Conservation (phyloP, 2,329 filamentous ascomycete species). For the Exutisphaerella laricina region DNA sequence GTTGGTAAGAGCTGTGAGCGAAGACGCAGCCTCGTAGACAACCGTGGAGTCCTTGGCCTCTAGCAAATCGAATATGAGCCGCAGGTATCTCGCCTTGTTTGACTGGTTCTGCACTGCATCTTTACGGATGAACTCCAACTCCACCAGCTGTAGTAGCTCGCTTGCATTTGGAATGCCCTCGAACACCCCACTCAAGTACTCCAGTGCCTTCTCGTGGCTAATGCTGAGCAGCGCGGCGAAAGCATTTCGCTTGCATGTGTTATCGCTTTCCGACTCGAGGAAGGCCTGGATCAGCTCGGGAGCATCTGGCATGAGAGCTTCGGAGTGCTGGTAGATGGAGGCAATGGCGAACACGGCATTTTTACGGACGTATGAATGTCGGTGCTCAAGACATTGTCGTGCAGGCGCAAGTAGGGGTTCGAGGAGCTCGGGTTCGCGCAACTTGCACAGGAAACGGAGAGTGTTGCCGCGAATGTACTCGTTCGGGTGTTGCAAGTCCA, state of each 20-base stretch:
- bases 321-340: slow-evolving; percentile 86
- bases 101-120: slow-evolving; percentile 91
- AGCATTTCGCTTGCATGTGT: slow-evolving; percentile 96
- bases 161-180: slow-evolving; percentile 92
- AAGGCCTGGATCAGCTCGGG: slow-evolving; percentile 87
- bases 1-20: slow-evolving; percentile 84
- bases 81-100: slow-evolving; percentile 91
- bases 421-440: slow-evolving; percentile 90
- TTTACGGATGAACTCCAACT: slow-evolving; percentile 95
- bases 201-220: slow-evolving; percentile 84
- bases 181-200: slow-evolving; percentile 82
- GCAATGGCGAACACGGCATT: slow-evolving; percentile 94
- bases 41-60: slow-evolving; percentile 92
- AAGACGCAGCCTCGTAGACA: slow-evolving; percentile 94
- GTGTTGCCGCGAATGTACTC: slow-evolving; percentile 98
- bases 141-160: slow-evolving; percentile 85
- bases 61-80: slow-evolving; percentile 92
- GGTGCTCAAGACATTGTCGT: slow-evolving; percentile 86
- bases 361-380: slow-evolving; percentile 96
- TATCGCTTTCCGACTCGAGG: slow-evolving; percentile 83
- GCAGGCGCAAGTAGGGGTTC: slow-evolving; percentile 92
- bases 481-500: slow-evolving; percentile 94
- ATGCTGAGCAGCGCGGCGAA: slow-evolving; percentile 88
- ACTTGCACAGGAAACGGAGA: slow-evolving; percentile 94
- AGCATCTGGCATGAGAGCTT: slow-evolving; percentile 88